Evolutionary conservation across 1,284 basidiomycete genomes (phyloP), one percentile per base, ranked within the genome.

Genomic region (Ceratobasidium sp.): DNA sequence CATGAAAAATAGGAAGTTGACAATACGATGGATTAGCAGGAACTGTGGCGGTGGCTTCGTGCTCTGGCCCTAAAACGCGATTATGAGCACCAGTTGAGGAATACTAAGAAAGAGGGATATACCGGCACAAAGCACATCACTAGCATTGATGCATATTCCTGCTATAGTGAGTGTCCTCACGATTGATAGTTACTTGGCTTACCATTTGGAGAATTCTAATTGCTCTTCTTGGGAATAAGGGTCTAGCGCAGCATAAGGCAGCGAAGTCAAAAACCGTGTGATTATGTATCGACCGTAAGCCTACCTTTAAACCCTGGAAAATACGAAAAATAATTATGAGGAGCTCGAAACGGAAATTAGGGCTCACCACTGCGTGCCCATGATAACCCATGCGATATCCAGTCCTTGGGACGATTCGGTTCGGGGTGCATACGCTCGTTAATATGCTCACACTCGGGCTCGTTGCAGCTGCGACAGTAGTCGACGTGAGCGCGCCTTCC

Each of bases 191-290:
- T 23, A 26, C 64, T 83, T 33, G 3, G 46, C 86, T 23, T 78
- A 90, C 90, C 90, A 91, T 81, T 89, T 89, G 0, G 84, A 83
- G 80, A 91, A 91, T 44, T 87, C 87, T 0, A 83, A 48, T 79
- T 88, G 87, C 66, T 91, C 88, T 42, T 89, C 88, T 40, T 84
- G 85, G 4, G 90, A 87, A 66, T 91, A 91, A 0, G 90, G 91
- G 81, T 91, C 90, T 87, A 80, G 15, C 4, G 20, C 17, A 17
- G 40, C 20, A 13, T 23, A 66, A 38, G 44, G 1, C 4, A 33
- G 33, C 33, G 4, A 4, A 26, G 17, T 9, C 4, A 50, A 12
- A 44, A 17, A 70, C 20, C 46, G 54, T 20, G 13, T 2, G 6
- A 9, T 7, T 20, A 42, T 48, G 2, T n/a, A 12, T 28, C 13